Evolutionary conservation across 2,329 filamentous ascomycete genomes (phyloP), one percentile per base, ranked within the genome.

Genomic region (Arthrobotrys sphaeroides): DNA sequence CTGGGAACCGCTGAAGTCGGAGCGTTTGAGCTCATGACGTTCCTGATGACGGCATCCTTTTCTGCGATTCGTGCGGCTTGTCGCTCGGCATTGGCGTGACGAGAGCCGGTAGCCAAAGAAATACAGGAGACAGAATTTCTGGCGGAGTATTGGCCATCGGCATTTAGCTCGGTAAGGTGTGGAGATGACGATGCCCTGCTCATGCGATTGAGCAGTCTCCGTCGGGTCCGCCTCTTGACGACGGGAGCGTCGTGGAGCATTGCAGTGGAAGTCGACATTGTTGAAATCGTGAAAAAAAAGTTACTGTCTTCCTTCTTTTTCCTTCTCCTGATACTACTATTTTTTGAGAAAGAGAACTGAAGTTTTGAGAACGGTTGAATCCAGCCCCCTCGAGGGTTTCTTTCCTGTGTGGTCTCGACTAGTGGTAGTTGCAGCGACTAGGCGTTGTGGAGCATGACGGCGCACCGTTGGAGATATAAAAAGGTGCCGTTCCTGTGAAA

Each of bases 121-220:
- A 76, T 76, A 24, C 72, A 76, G 13, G 72, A 76, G 12, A 68
- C 70, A 28, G 70, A 74, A 38, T 74, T 74, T 57, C 70, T 61
- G 26, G 70, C 53, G 16, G 70, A 45, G 38, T 74, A 74, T 45
- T 70, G 55, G 16, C 57, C 28, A 16, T 68, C 66, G 38, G 64
- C 4, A 22, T 53, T 42, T 20, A 76, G 57, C n/a, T 76, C 66
- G 26, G 70, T 43, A 36, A 76, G 72, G 36, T 76, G 72, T 28
- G 72, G 72, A 24, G 72, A 76, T 22, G 72, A 76, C 6, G 72
- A 76, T 31, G 65, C 65, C 22, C 64, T 45, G 59, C 72, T 38
- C 42, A 70, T 65, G 2, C 72, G 57, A 51, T 76, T 62, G 47
- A 76, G 72, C 57, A 76, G 24, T 20, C 72, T 26, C 40, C 66